Conservation (phyloP, 495 filamentous ascomycete species). For the Daldinia caldariorum region DNA sequence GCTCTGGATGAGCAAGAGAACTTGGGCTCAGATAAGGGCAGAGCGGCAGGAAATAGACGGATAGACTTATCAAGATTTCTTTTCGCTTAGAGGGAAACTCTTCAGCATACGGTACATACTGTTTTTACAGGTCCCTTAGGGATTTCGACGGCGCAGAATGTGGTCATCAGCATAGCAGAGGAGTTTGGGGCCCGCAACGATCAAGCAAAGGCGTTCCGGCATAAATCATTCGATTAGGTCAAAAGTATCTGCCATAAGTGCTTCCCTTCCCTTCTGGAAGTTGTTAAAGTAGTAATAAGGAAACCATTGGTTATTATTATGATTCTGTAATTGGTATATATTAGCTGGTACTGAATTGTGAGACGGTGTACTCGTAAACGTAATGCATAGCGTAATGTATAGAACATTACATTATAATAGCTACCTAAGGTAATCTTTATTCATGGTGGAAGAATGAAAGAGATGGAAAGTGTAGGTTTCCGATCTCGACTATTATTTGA, state of each 20-base stretch:
- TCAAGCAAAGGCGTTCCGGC: slow-evolving; percentile 20
- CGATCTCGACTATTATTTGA: neutral
- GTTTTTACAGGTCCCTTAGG: neutral
- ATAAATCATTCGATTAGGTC: neutral
- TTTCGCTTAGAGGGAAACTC: slow-evolving; percentile 51
- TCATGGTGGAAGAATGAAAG: neutral
- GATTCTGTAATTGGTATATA: neutral
- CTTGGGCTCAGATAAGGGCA: slow-evolving; percentile 30
- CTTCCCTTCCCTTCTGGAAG: neutral
- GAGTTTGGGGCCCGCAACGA: slow-evolving; percentile 22
- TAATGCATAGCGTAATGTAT: neutral
- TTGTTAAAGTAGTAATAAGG: neutral
- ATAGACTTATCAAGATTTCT: slow-evolving; percentile 66
- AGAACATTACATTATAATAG: neutral
- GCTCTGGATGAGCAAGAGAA: slow-evolving; percentile 40
- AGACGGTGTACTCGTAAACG: neutral
- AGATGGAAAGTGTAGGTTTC: neutral
- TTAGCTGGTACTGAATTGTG: neutral
- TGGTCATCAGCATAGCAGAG: slow-evolving; percentile 34
- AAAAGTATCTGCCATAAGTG: neutral
- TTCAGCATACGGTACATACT: neutral
- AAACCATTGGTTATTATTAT: neutral
- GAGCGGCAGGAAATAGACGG: slow-evolving; percentile 18
- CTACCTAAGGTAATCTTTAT: neutral
- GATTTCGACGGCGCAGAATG: neutral